phyloP scores from a whole-genome alignment of 2,329 filamentous ascomycete genomes.

The Aspergillus sp. region DNA sequence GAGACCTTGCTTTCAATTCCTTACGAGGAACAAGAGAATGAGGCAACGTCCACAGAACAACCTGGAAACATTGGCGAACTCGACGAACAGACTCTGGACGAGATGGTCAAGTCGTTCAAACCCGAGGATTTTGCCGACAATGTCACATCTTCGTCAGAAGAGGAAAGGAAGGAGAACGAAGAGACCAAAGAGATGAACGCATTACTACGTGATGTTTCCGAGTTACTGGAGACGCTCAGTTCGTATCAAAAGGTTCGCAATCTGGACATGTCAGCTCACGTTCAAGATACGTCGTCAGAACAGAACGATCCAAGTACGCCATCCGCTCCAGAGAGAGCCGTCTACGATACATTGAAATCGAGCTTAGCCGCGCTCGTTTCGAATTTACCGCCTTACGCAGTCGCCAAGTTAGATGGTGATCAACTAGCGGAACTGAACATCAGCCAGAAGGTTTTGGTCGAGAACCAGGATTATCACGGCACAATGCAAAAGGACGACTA shows the following conservation, averaged over 20 bases:
- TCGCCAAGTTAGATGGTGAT: slow-evolving; percentile 79
- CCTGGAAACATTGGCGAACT: slow-evolving; percentile 29
- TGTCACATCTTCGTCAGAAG: slow-evolving; percentile 10
- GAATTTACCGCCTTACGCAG: slow-evolving; percentile 72
- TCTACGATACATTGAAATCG: slow-evolving; percentile 67
- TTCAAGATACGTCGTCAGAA: slow-evolving; percentile 27
- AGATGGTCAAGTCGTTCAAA: slow-evolving; percentile 37
- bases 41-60: slow-evolving; percentile 16
- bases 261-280: slow-evolving; percentile 27
- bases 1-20: slow-evolving; percentile 28
- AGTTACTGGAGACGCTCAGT: slow-evolving; percentile 54
- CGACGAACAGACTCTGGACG: slow-evolving; percentile 35
- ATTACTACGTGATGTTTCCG: slow-evolving; percentile 51
- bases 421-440: slow-evolving; percentile 77
- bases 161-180: slow-evolving; percentile 20
- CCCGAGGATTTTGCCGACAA: slow-evolving; percentile 28
- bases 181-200: slow-evolving; percentile 43
- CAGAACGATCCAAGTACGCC: slow-evolving; percentile 45
- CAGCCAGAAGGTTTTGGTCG: slow-evolving; percentile 68
- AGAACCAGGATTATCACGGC: slow-evolving; percentile 66
- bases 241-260: slow-evolving; percentile 58
- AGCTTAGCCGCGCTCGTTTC: slow-evolving; percentile 69
- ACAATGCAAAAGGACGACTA: slow-evolving; percentile 78
- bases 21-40: slow-evolving; percentile 12
- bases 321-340: slow-evolving; percentile 48